Evolutionary conservation across 208 protist genomes (phyloP).

Genomic region (Leishmania mexicana): DNA sequence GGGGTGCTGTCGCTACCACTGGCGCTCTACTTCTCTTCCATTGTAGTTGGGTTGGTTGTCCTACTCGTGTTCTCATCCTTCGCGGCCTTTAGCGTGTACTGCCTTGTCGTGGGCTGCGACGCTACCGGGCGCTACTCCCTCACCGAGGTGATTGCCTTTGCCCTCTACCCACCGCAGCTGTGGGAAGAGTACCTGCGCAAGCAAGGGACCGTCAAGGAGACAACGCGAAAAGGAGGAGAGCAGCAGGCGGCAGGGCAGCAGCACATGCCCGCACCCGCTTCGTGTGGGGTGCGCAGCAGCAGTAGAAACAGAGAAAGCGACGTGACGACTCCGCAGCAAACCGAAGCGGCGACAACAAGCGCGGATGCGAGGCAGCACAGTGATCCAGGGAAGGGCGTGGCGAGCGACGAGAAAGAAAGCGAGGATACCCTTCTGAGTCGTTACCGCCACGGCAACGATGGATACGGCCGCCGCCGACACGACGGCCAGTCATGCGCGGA

Average conservation of each 20-base stretch:
- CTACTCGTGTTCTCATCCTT: slow-evolving; percentile 41
- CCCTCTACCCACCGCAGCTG: slow-evolving; percentile 46
- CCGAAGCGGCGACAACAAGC: background rate
- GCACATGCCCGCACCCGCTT: background rate
- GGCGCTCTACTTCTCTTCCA: slow-evolving; percentile 64
- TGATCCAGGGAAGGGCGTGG: background rate
- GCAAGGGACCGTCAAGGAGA: background rate
- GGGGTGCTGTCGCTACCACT: slow-evolving; percentile 72
- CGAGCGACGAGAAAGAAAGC: background rate
- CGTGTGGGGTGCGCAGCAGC: background rate
- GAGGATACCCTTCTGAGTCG: background rate
- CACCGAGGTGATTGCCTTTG: slow-evolving; percentile 63
- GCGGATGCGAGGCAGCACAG: background rate
- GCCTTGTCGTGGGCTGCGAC: slow-evolving; percentile 57
- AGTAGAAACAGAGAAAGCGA: background rate
- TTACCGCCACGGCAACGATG: background rate
- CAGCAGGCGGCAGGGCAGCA: background rate
- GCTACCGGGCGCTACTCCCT: slow-evolving; percentile 57
- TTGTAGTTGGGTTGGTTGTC: slow-evolving; percentile 42
- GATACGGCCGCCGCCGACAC: background rate
- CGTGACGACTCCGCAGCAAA: background rate
- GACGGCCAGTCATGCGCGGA: background rate
- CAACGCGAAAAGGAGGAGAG: background rate
- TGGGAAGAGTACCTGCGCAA: slow-evolving; percentile 54
- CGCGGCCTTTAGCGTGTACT: slow-evolving; percentile 55